These are phyloP conservation scores for Microbotryum scabiosae DNA, from an alignment of 1,284 basidiomycete genomes.

Conservation along the genomic window DNA sequence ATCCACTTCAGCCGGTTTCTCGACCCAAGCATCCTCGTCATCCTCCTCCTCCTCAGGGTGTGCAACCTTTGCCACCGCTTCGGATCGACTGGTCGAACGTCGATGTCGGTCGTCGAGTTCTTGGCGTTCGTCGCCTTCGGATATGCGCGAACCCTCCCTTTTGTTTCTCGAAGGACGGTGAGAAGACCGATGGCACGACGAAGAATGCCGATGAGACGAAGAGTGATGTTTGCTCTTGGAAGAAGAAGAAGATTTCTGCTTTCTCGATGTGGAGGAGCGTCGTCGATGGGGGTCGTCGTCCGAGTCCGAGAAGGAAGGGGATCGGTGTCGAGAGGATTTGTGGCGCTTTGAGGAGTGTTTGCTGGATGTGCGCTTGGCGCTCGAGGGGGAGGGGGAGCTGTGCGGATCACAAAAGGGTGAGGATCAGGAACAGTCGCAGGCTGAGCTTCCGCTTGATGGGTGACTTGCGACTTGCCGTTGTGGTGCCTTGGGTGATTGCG, in stretches of 20 bases:
- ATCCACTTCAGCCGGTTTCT: conserved; percentile 48
- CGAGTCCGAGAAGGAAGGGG: conserved; percentile 50
- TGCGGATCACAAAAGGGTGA: no score
- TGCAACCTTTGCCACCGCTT: conserved; percentile 33
- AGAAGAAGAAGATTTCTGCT: conserved; percentile 11
- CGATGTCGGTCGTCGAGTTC: conserved; percentile 5
- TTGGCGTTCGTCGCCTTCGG: conserved; percentile 19
- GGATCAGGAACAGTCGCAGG: no score
- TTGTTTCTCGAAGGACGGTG: neutral
- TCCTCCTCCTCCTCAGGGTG: conserved; percentile 39
- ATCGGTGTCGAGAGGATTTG: conserved; percentile 47
- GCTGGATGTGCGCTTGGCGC: conserved; percentile 17
- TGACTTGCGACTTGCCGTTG: conserved; percentile 42
- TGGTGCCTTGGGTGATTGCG: conserved; percentile 62
- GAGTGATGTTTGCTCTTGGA: conserved; percentile 6
- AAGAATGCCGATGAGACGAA: neutral
- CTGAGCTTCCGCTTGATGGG: neutral
- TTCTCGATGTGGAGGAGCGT: conserved; percentile 31
- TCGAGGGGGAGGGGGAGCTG: conserved; percentile 22
- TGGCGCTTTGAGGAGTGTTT: conserved; percentile 12
- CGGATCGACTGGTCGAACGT: conserved; percentile 33
- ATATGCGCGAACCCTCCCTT: neutral
- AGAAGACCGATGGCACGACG: neutral
- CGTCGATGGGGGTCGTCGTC: conserved; percentile 52
- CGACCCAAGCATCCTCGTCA: conserved; percentile 63